Base-by-base conservation (phyloP, 1,284 basidiomycete genomes). In the Sanghuangporus sanghuang region DNA sequence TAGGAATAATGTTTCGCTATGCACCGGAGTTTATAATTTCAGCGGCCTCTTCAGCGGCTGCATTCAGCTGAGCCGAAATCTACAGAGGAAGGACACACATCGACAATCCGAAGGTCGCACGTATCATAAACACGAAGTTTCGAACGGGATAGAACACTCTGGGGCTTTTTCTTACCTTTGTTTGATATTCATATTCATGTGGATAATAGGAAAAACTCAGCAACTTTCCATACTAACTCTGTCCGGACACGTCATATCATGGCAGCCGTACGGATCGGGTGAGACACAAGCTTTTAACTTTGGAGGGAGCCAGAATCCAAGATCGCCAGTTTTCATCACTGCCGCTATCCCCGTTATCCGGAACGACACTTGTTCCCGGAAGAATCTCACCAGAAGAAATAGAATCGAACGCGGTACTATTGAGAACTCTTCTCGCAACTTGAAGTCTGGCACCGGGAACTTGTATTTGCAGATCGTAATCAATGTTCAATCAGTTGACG, bases 31-130 rank as follows among this genome's bases (percentile, higher is more conserved):
- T 64, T 36, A 79, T 78, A 21, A 83, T 70, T 59, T 79, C 78
- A 18, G 79, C 80, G 67, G 77, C 81, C 67, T 80, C 80, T 71
- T 81, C 80, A 4, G 80, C 80, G 38, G 81, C 72, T n/a, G 78
- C 79, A 68, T 81, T 61, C 14, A 62, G 42, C 38, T 68, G 67
- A 4, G 64, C 67, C 14, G 61, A 62, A 36, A 68, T 35, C 40
- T 64, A 64, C 11, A 68, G 62, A 9, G 67, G 63, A 18, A 68
- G 61, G 35, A 68, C 59, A 56, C 67, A 67, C 48, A 39, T 68
- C 67, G 1, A 63, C 64, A 21, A 68, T 64, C 23, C 67, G 66
- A 16, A 68, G 44, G 42, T 68, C 67, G 36, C 4, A 48, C 18
- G 59, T 61, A 42, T 63, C 67, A 58, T 68, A 68, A 9, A 76